Evolutionary conservation across 257 asterid genomes (phyloP), one percentile per base, ranked within the genome.

Genomic region (Knoxia roxburghii): DNA sequence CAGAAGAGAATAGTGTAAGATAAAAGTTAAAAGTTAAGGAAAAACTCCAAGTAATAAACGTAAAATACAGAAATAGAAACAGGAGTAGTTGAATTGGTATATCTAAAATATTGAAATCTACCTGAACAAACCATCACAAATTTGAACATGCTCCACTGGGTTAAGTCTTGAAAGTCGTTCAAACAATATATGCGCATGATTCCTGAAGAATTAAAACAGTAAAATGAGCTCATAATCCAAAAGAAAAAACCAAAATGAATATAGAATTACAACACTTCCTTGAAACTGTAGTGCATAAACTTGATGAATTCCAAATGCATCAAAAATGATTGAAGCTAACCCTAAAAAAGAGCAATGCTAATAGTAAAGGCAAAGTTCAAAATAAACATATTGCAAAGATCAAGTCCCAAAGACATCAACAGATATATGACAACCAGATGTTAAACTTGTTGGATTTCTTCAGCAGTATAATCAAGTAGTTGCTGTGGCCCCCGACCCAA

Each of bases 121-220:
- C 99, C 97, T 80, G 75, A 94, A 84, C 73, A 94, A 75, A 29
- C 96, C 95, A 72, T 70, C 71, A 72, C 96, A 90, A 73, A 89
- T 84, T 67, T 80, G 82, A 43, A 69, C 53, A 79, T 94, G 95
- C 69, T 88, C 99, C 77, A 89, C 93, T 23, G 97, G 96, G 78
- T 94, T 88, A 55, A 94, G 95, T 65, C 88, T 81, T 56, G 92
- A 83, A 61, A 90, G 96, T 58, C 96, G 91, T 73, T 85, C 87
- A 87, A 94, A 78, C 64, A 94, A 82, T 76, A 83, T 82, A 64
- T 73, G 87, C 61, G 96, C 97, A 76, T 94, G 99, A 76, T 69
- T 81, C 99, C 97, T 94, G 88, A 39, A 74, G 78, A 72, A 77
- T 32, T 57, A 78, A 76, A 71, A 33, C 48, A 52, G 56, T 58